These are phyloP conservation scores for Pecoramyces ruminantium DNA, from an alignment of 192 early-diverging fungal genomes.

Conservation along the genomic window DNA sequence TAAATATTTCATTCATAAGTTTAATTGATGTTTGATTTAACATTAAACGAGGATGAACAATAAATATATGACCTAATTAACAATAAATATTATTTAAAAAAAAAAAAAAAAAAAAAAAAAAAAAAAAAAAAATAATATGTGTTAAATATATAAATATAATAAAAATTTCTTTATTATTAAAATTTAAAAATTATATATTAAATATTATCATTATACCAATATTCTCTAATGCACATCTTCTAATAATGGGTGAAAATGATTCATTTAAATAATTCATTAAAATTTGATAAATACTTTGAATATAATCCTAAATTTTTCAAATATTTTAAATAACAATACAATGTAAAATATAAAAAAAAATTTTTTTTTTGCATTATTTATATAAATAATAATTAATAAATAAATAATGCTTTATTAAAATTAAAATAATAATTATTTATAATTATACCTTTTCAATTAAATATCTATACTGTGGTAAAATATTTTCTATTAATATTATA, in stretches of 20 bases:
- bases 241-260: background rate
- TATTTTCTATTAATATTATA: background rate
- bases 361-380: too few species aligned
- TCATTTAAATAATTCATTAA: background rate
- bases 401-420: too few species aligned
- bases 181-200: background rate
- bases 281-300: background rate
- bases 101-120: too few species aligned
- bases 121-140: too few species aligned
- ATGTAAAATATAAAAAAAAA: too few species aligned
- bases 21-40: constrained; percentile 23
- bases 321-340: too few species aligned
- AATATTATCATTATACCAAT: constrained; percentile 4
- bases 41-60: constrained; percentile 49
- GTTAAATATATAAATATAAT: too few species aligned
- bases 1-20: constrained; percentile 55
- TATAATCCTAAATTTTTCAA: background rate
- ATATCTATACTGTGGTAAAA: background rate
- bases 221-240: constrained; percentile 4
- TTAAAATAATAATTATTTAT: too few species aligned
- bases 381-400: too few species aligned
- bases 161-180: background rate
- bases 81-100: too few species aligned
- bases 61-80: constrained; percentile 47
- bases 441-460: background rate